Conservation (phyloP, 352 stramenopile genomes). For the Globisporangium recalcitrans region DNA sequence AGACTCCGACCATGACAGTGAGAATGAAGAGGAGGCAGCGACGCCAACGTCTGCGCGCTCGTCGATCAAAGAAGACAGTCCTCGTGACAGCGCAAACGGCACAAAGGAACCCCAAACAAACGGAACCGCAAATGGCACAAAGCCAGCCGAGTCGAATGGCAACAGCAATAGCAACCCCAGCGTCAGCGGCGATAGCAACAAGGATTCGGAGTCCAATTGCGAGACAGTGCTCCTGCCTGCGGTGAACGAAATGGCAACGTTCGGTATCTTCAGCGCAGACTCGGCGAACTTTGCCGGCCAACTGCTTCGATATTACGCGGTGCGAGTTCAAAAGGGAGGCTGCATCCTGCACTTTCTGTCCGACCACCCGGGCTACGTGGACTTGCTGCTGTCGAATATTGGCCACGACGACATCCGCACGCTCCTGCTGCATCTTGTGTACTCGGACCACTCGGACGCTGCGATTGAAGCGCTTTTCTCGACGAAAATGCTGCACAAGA, state of each 20-base stretch:
- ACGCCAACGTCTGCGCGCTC: conserved; percentile 12
- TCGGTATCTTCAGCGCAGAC: conserved; percentile 71
- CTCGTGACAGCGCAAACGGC: conserved; percentile 17
- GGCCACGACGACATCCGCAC: conserved; percentile 79
- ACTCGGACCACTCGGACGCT: conserved; percentile 78
- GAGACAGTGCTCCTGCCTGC: conserved; percentile 33
- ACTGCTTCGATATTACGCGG: conserved; percentile 76
- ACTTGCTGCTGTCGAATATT: conserved; percentile 76
- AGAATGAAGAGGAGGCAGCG: conserved; percentile 10
- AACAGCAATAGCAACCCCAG: not conserved
- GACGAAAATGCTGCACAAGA: conserved; percentile 64
- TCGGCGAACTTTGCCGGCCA: conserved; percentile 78
- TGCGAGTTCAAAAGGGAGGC: conserved; percentile 66
- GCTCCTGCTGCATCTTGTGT: conserved; percentile 73
- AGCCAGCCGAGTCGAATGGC: not conserved
- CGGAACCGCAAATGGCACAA: conserved; percentile 14
- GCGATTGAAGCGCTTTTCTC: conserved; percentile 67
- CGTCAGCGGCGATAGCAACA: conserved; percentile 24
- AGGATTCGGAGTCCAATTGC: conserved; percentile 22
- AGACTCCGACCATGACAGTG: conserved; percentile 31
- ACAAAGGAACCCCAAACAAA: not conserved
- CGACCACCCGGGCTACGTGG: conserved; percentile 44
- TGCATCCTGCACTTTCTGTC: conserved; percentile 76
- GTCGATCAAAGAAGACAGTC: conserved; percentile 9
- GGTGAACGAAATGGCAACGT: conserved; percentile 39